These are phyloP conservation scores for Aspergillus hiratsukae DNA, from an alignment of 2,329 filamentous ascomycete genomes.

Conservation along the genomic window DNA sequence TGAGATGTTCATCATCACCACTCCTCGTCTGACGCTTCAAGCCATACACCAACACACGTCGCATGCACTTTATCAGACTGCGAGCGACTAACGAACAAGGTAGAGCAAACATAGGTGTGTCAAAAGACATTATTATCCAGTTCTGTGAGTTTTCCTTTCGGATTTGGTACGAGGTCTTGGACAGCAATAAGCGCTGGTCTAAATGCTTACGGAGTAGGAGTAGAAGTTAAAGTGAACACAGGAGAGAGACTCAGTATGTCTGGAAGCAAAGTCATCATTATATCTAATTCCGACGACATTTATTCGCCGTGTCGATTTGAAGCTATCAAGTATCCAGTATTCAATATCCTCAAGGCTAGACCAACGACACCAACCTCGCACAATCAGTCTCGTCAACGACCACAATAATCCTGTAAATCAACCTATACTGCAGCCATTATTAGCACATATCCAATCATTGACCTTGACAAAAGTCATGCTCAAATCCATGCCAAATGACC, in stretches of 20 bases:
- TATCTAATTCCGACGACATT: background rate
- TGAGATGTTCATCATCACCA: background rate
- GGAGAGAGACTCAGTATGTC: background rate
- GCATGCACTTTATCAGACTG: background rate
- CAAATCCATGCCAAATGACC: background rate
- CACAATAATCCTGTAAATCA: background rate
- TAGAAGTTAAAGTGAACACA: background rate
- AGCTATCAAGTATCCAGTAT: background rate
- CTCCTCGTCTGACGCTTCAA: background rate
- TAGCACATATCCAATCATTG: conserved; percentile 15
- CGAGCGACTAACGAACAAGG: background rate
- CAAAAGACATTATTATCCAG: background rate
- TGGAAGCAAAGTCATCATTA: background rate
- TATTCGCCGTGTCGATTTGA: background rate
- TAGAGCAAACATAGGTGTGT: background rate
- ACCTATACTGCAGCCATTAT: background rate
- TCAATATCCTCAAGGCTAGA: background rate
- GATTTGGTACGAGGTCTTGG: background rate
- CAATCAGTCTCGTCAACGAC: background rate
- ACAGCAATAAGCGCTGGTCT: background rate
- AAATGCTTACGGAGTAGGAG: background rate
- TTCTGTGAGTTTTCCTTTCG: background rate
- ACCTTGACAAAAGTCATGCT: conserved; percentile 6
- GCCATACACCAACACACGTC: background rate
- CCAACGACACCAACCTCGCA: background rate